Evolutionary conservation across 768 basidiomycete species (phyloP), one percentile per base, ranked within the genome.

Genomic region (Suillus subluteus): DNA sequence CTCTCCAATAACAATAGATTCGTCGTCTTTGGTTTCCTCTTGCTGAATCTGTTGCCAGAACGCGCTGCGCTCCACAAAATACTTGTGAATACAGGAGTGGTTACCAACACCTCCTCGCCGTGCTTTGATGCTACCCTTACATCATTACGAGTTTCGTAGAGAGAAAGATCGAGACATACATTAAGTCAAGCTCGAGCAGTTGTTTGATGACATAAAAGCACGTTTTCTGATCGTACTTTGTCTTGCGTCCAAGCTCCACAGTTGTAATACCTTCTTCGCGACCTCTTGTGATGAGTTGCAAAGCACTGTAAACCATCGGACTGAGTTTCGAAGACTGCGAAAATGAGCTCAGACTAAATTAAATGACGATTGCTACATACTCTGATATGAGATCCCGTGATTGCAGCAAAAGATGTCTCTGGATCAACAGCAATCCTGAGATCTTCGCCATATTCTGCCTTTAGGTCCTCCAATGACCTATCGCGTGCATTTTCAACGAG

Each of bases 181-280:
- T 86, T 48, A 92, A 81, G 72, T 86, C 88, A 63, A 96, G 81
- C 62, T 90, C 88, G 3, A 89, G 82, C 21, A 96, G 81, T 70
- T 92, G 88, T 69, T 88, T 87, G 65, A 94, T 86, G 66, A 95
- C 86, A 77, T 96, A 96, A 75, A 93, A 94, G 69, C 93, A 93
- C 2, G 92, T 91, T 77, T 95, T 96, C 74, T 93, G 92, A 73
- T 95, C 94, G 72, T 96, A 95, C 59, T 86, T 87, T 12, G 94
- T 90, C 72, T 86, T 83, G 70, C 87, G 87, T 32, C 92, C 91
- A 16, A 97, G 82, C 40, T 91, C 86, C 15, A 95, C 87, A 56
- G 92, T 89, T 8, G 92, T 90, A 18, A 93, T 84, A 13, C 95
- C 95, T 23, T 84, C 79, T 66, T 92, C 90, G 66, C 94, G 81